These are phyloP conservation scores for Maudiozyma bulderi DNA, from an alignment of 805 yeast genomes.

Conservation along the genomic window DNA sequence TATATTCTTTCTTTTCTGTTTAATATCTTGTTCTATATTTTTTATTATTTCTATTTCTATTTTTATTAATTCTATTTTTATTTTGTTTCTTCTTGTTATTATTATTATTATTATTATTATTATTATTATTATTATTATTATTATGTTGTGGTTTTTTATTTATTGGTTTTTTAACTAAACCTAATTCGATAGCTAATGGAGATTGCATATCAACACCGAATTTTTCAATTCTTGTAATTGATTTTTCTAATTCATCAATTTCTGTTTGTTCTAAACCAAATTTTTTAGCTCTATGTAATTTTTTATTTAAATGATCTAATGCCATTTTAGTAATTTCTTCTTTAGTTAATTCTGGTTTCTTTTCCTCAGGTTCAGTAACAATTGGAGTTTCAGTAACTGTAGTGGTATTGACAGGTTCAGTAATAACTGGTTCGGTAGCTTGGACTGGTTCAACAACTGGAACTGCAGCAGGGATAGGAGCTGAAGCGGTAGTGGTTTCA, in stretches of 20 bases:
- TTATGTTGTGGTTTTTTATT: neutral
- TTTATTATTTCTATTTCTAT: slow-evolving; percentile 1
- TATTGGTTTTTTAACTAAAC: slow-evolving; percentile 31
- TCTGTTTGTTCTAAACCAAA: slow-evolving; percentile 62
- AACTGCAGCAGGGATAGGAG: neutral
- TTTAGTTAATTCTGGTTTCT: slow-evolving; percentile 36
- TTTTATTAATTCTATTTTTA: slow-evolving; percentile 5
- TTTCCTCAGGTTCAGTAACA: neutral
- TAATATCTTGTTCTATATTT: slow-evolving; percentile 1
- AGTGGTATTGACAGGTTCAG: slow-evolving; percentile 1
- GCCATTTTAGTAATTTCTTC: slow-evolving; percentile 68
- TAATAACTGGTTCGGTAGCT: neutral
- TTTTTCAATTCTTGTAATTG: slow-evolving; percentile 45
- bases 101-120: slow-evolving; percentile 2
- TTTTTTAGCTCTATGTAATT: slow-evolving; percentile 63
- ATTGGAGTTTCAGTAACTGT: slow-evolving; percentile 2
- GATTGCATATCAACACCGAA: slow-evolving; percentile 71
- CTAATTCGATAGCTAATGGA: slow-evolving; percentile 58
- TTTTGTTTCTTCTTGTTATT: neutral
- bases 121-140: neutral
- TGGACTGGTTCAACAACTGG: neutral
- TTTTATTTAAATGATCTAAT: slow-evolving; percentile 54
- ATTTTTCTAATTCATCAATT: slow-evolving; percentile 52
- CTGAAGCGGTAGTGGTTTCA: slow-evolving; percentile 1
- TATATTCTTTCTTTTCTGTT: neutral